These are phyloP conservation scores for Fraxinus cuspidata DNA, from an alignment of 257 asterid genomes.

Conservation along the genomic window DNA sequence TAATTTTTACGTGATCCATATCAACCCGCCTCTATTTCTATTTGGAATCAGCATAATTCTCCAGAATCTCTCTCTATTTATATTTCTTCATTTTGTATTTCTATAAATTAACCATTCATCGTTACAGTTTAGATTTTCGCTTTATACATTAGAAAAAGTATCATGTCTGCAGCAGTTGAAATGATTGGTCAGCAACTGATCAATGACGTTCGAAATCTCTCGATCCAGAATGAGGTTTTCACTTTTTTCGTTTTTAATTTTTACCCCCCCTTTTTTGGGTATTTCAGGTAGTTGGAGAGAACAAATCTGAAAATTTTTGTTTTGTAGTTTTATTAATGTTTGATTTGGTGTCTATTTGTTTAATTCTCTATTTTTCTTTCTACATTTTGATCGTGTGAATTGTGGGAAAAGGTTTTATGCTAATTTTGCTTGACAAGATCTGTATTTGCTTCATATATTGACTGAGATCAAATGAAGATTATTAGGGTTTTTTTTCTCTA, in stretches of 20 bases:
- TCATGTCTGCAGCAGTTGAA: constrained; percentile 50
- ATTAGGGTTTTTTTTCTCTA: neutral
- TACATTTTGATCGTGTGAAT: neutral
- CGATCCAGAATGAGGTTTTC: constrained; percentile 49
- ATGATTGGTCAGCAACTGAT: constrained; percentile 37
- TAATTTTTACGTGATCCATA: neutral
- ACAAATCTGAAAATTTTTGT: neutral
- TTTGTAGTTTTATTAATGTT: neutral
- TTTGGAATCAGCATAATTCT: constrained; percentile 43
- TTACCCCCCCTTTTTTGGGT: neutral
- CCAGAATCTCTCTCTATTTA: constrained; percentile 24
- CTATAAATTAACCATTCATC: constrained; percentile 18
- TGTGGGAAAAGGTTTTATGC: neutral
- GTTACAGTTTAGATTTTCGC: constrained; percentile 14
- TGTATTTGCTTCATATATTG: neutral
- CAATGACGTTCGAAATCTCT: constrained; percentile 37
- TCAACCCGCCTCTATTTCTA: neutral
- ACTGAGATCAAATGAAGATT: neutral
- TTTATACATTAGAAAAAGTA: constrained; percentile 21
- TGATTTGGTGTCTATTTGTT: neutral
- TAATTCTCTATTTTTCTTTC: neutral
- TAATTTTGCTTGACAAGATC: neutral
- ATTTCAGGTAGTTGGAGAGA: neutral
- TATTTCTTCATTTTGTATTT: neutral
- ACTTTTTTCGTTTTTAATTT: neutral